These are phyloP conservation scores for Vigna radiata DNA, from an alignment of 306 rosid species.

Conservation along the genomic window DNA sequence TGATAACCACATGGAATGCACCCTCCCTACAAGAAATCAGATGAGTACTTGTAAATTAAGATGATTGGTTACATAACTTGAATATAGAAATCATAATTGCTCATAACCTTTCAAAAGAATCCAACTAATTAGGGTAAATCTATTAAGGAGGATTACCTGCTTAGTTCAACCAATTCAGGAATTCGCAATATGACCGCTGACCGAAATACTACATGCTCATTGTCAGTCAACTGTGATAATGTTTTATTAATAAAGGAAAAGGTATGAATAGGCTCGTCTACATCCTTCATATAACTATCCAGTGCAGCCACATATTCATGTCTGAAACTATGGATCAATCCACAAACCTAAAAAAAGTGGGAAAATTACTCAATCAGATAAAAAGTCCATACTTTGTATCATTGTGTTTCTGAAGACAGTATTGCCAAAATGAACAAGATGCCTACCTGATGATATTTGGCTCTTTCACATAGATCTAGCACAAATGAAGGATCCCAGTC, in stretches of 20 bases:
- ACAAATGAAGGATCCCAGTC: slow-evolving; percentile 84
- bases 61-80: slow-evolving; percentile 26
- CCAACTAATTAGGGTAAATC: slow-evolving; percentile 12
- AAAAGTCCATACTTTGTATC: slow-evolving; percentile 30
- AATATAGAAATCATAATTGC: slow-evolving; percentile 30
- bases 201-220: slow-evolving; percentile 58
- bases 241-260: slow-evolving; percentile 82
- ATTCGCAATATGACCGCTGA: slow-evolving; percentile 74
- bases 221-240: slow-evolving; percentile 60
- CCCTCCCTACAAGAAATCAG: slow-evolving; percentile 68
- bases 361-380: slow-evolving; percentile 40
- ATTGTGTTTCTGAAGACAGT: slow-evolving; percentile 41
- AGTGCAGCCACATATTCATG: slow-evolving; percentile 79
- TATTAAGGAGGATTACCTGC: slow-evolving; percentile 63
- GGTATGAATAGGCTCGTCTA: slow-evolving; percentile 84
- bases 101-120: slow-evolving; percentile 20
- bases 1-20: slow-evolving; percentile 71
- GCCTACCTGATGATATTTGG: slow-evolving; percentile 85
- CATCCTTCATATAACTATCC: slow-evolving; percentile 91
- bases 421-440: slow-evolving; percentile 38
- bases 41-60: slow-evolving; percentile 41
- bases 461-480: slow-evolving; percentile 77
- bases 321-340: slow-evolving; percentile 76
- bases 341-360: slow-evolving; percentile 75
- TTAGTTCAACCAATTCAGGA: slow-evolving; percentile 75